Evolutionary conservation across 176 grass and related monocot genomes (phyloP).

Genomic region (Oryza officinalis): DNA sequence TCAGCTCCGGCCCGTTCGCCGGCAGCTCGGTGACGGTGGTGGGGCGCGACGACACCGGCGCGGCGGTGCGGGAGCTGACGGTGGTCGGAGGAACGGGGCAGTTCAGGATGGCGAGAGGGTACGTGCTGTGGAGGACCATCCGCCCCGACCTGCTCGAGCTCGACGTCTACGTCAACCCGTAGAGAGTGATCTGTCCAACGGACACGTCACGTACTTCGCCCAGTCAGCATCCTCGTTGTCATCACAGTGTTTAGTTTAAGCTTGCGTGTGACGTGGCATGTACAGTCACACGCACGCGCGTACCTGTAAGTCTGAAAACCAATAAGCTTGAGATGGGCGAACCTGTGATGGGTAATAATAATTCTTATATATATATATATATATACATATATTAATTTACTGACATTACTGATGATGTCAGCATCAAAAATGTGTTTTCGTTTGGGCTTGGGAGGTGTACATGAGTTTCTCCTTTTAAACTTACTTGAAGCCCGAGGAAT

Average conservation of each 20-base stretch:
- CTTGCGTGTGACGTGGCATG: background rate
- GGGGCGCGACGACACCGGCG: conserved; percentile 32
- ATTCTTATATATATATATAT: no score
- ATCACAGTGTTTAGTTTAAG: no score
- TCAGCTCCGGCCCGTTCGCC: conserved; percentile 41
- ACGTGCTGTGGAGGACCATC: conserved; percentile 53
- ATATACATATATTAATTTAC: no score
- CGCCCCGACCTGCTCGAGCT: conserved; percentile 43
- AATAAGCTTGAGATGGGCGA: no score
- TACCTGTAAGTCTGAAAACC: no score
- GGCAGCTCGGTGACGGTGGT: conserved; percentile 59
- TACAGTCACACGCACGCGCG: background rate
- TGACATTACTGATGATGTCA: no score
- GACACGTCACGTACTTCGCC: background rate
- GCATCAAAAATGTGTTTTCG: no score
- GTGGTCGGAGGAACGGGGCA: conserved; percentile 59
- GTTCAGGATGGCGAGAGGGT: conserved; percentile 54
- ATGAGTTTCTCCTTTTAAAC: no score
- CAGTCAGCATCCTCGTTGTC: background rate
- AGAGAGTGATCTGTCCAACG: background rate
- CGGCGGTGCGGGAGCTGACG: conserved; percentile 43
- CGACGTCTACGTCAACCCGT: conserved; percentile 40
- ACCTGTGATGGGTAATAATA: no score
- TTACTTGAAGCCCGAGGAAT: no score
- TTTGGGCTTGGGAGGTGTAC: no score